Base-by-base conservation (phyloP, 352 stramenopile genomes). In the Phytopythium aichiense region DNA sequence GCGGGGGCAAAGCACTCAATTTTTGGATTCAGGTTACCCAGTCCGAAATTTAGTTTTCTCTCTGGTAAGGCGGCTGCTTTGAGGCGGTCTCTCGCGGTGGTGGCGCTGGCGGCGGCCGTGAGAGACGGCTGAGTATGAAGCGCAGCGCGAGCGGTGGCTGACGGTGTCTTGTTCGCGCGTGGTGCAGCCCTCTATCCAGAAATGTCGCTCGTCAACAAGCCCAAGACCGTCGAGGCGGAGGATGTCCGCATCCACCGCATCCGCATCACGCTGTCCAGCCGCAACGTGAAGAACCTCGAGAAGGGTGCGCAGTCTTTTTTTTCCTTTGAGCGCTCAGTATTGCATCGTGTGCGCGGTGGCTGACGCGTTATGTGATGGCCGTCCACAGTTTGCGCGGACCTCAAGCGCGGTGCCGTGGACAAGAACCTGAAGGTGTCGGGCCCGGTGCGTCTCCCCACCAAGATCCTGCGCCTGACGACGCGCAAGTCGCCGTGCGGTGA, bases 251-350 rank as follows among this genome's bases (percentile, higher is more conserved):
- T 98, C 67, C 92, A 98, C 83, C 93, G 97, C 76, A 99, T 99
- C 81, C 95, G 98, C 68, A 99, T 99, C 87, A 99, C 97, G 69
- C 89, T 99, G 61, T 98, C 97, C 68, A 99, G 94, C 73, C 94
- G 94, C 71, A 99, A 99, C 74, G 98, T 99, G 43, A 97, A 98
- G 80, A 98, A 99, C 87, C 81, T 99, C 63, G 98, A 99, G 81
- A 99, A 99, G 87, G 90, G 74, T n/a, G n/a, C n/a, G n/a, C n/a
- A n/a, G n/a, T n/a, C n/a, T n/a, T n/a, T n/a, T n/a, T n/a, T n/a
- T n/a, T n/a, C n/a, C n/a, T n/a, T n/a, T n/a, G n/a, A n/a, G n/a
- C n/a, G n/a, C n/a, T n/a, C n/a, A n/a, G n/a, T n/a, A n/a, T n/a
- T n/a, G n/a, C n/a, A n/a, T n/a, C n/a, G n/a, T 8, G 12, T 22